Evolutionary conservation across 2,329 filamentous ascomycete species (phyloP).

Genomic region (Ilyonectria mors-panacis): DNA sequence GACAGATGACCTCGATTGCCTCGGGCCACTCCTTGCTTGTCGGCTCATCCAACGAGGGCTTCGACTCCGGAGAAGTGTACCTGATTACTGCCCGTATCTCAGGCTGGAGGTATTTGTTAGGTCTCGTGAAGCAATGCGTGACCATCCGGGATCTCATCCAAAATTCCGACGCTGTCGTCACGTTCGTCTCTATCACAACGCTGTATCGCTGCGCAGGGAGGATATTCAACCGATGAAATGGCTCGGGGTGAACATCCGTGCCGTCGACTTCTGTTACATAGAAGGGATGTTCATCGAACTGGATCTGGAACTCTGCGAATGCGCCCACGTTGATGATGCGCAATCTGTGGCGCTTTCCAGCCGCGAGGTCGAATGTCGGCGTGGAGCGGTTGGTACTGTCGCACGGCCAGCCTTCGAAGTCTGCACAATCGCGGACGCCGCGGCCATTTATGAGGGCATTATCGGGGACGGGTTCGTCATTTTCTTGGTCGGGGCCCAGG

Average conservation of each 20-base stretch:
- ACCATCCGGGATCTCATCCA: slow-evolving; percentile 73
- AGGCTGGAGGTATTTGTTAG: slow-evolving; percentile 50
- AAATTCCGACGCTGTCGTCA: slow-evolving; percentile 67
- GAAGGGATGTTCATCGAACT: slow-evolving; percentile 77
- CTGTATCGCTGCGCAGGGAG: slow-evolving; percentile 81
- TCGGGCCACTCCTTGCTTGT: slow-evolving; percentile 66
- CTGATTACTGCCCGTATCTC: slow-evolving; percentile 52
- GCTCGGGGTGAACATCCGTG: slow-evolving; percentile 72
- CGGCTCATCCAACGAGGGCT: slow-evolving; percentile 36
- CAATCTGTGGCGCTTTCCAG: slow-evolving; percentile 73
- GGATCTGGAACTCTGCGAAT: slow-evolving; percentile 80
- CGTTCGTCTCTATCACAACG: slow-evolving; percentile 73
- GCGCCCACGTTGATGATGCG: slow-evolving; percentile 80
- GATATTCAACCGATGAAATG: slow-evolving; percentile 74
- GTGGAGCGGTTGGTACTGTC: slow-evolving; percentile 56
- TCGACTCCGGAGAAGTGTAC: slow-evolving; percentile 36
- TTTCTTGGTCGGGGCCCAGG: slow-evolving; percentile 67
- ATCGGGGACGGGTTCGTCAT: slow-evolving; percentile 77
- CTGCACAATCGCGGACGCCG: slow-evolving; percentile 52
- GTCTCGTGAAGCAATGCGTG: slow-evolving; percentile 55
- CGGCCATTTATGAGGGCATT: slow-evolving; percentile 75
- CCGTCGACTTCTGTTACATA: slow-evolving; percentile 80
- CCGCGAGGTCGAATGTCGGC: slow-evolving; percentile 63
- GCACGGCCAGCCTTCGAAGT: slow-evolving; percentile 60
- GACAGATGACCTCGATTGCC: slow-evolving; percentile 63